These are phyloP conservation scores for Globisporangium barbulae DNA, from an alignment of 352 stramenopile genomes.

Conservation along the genomic window DNA sequence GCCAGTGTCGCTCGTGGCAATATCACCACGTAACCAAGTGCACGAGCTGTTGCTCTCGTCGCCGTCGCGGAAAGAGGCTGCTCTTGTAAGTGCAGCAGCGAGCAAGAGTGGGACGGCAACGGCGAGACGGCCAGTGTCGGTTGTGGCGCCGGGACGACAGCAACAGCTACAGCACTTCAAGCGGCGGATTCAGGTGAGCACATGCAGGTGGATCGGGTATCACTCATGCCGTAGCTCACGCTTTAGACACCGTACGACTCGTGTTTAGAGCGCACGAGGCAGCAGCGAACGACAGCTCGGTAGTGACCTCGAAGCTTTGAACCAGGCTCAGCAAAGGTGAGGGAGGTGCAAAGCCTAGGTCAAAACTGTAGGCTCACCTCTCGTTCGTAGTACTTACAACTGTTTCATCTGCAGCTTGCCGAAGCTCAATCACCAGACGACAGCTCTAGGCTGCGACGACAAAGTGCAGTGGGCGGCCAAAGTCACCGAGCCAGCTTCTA, in stretches of 20 bases:
- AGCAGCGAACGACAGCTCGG: conserved; percentile 8
- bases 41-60: conserved; percentile 1
- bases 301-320: background rate
- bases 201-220: background rate
- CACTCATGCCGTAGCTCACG: background rate
- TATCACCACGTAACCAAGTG: background rate
- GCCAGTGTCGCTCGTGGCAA: background rate
- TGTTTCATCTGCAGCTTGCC: background rate
- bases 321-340: conserved; percentile 3
- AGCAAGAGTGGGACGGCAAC: conserved; percentile 19
- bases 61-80: background rate
- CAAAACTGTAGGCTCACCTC: background rate
- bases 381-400: background rate
- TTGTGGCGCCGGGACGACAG: background rate
- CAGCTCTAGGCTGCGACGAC: background rate
- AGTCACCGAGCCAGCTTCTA: conserved; percentile 5
- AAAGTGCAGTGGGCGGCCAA: conserved; percentile 44
- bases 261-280: conserved; percentile 28
- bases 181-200: conserved; percentile 3
- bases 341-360: background rate
- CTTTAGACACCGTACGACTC: background rate
- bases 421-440: conserved; percentile 3
- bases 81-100: background rate
- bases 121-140: conserved; percentile 20
- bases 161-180: background rate